These are phyloP conservation scores for Massariosphaeria phaeospora DNA, from an alignment of 495 filamentous ascomycete genomes.

Conservation along the genomic window DNA sequence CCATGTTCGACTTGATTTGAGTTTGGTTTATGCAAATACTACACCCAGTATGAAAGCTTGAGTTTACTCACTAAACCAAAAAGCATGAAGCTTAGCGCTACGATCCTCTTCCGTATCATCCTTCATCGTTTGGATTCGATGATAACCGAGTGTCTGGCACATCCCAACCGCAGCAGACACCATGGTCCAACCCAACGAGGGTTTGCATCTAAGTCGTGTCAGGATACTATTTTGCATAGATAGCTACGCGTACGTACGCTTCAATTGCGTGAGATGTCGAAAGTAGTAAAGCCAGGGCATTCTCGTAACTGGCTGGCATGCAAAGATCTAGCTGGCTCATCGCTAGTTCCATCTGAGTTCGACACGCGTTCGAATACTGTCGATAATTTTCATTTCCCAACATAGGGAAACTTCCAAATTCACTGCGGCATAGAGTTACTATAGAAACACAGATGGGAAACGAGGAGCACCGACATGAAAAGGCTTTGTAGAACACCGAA, in stretches of 20 bases:
- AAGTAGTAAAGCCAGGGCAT: slow-evolving; percentile 54
- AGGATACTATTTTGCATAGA: too few species aligned
- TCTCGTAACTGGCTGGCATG: slow-evolving; percentile 54
- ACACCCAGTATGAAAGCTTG: too few species aligned
- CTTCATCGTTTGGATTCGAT: slow-evolving; percentile 52
- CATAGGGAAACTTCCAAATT: slow-evolving; percentile 33
- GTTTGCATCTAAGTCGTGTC: too few species aligned
- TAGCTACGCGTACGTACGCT: slow-evolving; percentile 36
- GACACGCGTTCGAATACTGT: slow-evolving; percentile 45
- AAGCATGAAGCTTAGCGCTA: slow-evolving; percentile 43
- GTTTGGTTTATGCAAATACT: too few species aligned
- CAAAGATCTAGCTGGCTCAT: slow-evolving; percentile 55
- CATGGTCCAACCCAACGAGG: slow-evolving; percentile 59
- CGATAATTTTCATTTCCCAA: slow-evolving; percentile 19
- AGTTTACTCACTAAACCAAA: too few species aligned
- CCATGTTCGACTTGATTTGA: too few species aligned
- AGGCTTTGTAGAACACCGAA: slow-evolving; percentile 55
- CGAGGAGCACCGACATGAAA: too few species aligned
- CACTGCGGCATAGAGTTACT: too few species aligned
- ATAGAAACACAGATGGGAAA: too few species aligned
- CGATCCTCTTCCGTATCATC: slow-evolving; percentile 41
- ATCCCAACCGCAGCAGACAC: slow-evolving; percentile 54
- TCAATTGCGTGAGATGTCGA: not conserved
- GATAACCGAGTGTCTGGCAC: slow-evolving; percentile 61
- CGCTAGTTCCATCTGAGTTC: slow-evolving; percentile 55